Evolutionary conservation across 2,329 filamentous ascomycete genomes (phyloP).

Genomic region (Colletotrichum sp.): DNA sequence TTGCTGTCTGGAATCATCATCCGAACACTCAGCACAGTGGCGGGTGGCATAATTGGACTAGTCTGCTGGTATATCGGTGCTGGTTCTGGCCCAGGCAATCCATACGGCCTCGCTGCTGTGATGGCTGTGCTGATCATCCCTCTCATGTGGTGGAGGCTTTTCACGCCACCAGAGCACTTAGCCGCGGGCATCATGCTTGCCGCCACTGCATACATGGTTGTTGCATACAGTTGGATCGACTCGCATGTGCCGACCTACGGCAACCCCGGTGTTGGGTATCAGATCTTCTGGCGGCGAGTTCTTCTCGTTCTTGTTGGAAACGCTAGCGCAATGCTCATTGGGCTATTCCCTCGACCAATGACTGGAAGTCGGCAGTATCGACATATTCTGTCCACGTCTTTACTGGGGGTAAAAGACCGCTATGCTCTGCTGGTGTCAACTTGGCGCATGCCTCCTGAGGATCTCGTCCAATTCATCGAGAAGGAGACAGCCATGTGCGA

Average conservation of each 20-base stretch:
- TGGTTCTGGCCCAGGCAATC: background rate
- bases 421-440: background rate
- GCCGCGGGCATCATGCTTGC: background rate
- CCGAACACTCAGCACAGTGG: background rate
- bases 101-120: background rate
- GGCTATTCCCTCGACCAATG: background rate
- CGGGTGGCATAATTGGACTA: rapidly evolving
- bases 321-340: background rate
- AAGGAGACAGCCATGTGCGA: background rate
- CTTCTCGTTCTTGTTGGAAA: background rate
- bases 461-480: background rate
- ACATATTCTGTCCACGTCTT: background rate
- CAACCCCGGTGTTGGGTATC: background rate
- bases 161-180: background rate
- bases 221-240: background rate
- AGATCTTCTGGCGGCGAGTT: background rate
- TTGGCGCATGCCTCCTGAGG: background rate
- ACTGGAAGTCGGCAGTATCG: background rate
- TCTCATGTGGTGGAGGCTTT: background rate
- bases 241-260: background rate
- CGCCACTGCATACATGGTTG: background rate
- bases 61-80: background rate
- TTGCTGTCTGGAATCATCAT: background rate
- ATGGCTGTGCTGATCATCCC: background rate
- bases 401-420: background rate